Base-by-base conservation (phyloP, 1,139 yeast species). In the Diutina scorzettiae region DNA sequence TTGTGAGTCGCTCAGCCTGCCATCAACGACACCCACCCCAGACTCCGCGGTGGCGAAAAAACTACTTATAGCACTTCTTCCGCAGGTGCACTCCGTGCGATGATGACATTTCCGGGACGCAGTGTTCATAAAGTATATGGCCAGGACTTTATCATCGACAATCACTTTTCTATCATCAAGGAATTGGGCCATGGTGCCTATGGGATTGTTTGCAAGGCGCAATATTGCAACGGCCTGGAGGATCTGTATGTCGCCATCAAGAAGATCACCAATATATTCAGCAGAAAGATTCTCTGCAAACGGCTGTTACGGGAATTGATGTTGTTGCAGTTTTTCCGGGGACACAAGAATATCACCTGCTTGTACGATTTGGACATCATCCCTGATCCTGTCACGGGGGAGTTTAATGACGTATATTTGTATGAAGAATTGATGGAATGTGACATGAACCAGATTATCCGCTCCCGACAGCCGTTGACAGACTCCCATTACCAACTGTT, bases 351-450 rank as follows among this genome's bases (percentile, higher is more conserved):
- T 59, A 91, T 91, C 56, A 87, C 96, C 11, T 86, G 96, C 56
- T 67, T 91, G 31, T 91, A 89, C 58, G 97, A 91, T 59, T 16
- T 41, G 17, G 98, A 91, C 60, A 84, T 91, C 45, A 86, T 89
- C 34, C 82, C 82, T 43, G 82, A 94, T 43, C 79, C 80, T 39
- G 48, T 63, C 44, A 66, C 72, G 11, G 80, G 80, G 4, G 78
- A 76, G 47, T 89, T 89, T 66, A 87, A 89, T 59, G 98, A 94
- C 54, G 74, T 91, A 12, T 91, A 91, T 51, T 67, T 91, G 6
- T 91, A 91, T 55, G 97, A 91, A 60, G 96, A 89, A 60, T 66
- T 87, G 50, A 87, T 91, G 96, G 98, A 91, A 59, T 91, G 97
- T 62, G 98, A 91, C 59, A 81, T 91, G 85, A 96, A 89, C 58